Conservation (phyloP, 2,329 filamentous ascomycete genomes). For the Ophiostoma ips region DNA sequence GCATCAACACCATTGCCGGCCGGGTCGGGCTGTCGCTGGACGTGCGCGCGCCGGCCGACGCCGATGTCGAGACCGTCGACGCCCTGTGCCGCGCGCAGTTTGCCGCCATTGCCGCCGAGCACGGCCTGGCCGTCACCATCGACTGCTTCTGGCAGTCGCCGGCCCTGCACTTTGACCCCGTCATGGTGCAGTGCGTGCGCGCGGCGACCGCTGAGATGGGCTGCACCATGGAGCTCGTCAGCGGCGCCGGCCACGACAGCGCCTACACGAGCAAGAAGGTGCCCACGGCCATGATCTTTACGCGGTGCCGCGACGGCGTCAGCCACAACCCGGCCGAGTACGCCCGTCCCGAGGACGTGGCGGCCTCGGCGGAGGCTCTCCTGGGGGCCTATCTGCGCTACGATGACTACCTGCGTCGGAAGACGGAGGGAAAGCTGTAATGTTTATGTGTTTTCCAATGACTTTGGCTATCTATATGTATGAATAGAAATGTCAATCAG, state of each 20-base stretch:
- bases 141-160: slow-evolving; percentile 11
- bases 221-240: slow-evolving; percentile 14
- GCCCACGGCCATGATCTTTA: slow-evolving; percentile 56
- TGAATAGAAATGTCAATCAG: no score
- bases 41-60: slow-evolving; percentile 45
- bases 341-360: slow-evolving; percentile 37
- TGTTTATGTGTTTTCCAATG: no score
- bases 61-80: slow-evolving; percentile 43
- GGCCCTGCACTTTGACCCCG: slow-evolving; percentile 11
- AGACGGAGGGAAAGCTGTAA: slow-evolving; percentile 2
- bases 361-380: slow-evolving; percentile 7
- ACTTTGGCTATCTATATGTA: no score
- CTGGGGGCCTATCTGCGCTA: slow-evolving; percentile 12
- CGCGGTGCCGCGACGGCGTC: slow-evolving; percentile 47
- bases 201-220: not conserved
- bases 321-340: slow-evolving; percentile 53
- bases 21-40: slow-evolving; percentile 54
- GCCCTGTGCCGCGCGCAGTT: slow-evolving; percentile 7
- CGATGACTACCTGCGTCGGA: slow-evolving; percentile 9
- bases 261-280: slow-evolving; percentile 45
- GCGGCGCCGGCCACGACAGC: slow-evolving; percentile 33
- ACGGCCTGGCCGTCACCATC: slow-evolving; percentile 5
- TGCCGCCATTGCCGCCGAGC: slow-evolving; percentile 5
- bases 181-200: slow-evolving; percentile 12
- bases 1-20: slow-evolving; percentile 61